Evolutionary conservation across 495 filamentous ascomycete genomes (phyloP).

Genomic region (Aspergillus homomorphus): DNA sequence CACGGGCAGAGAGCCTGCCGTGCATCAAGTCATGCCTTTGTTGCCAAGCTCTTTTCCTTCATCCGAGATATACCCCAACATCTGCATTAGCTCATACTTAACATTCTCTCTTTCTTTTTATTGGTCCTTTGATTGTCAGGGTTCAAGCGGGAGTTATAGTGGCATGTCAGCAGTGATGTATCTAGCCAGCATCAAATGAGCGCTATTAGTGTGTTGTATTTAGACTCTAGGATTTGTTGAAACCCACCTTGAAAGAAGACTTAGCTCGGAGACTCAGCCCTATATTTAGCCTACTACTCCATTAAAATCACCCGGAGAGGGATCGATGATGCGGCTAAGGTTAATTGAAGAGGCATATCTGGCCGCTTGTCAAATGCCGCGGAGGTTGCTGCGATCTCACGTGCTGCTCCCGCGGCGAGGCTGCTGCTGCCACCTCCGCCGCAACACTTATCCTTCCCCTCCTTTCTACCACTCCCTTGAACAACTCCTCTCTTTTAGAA

Average conservation of each 20-base stretch:
- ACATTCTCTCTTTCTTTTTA: neutral
- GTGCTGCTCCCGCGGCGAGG: conserved; percentile 12
- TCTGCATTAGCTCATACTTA: neutral
- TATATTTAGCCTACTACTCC: too few species aligned
- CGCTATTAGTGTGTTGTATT: conserved; percentile 1
- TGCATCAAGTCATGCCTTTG: neutral
- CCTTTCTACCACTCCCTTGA: neutral
- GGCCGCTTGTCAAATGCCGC: conserved; percentile 11
- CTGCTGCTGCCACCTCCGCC: conserved; percentile 1
- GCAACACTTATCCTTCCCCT: neutral
- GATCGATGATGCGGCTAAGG: too few species aligned
- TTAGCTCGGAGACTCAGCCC: neutral
- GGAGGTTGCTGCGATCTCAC: conserved; percentile 16
- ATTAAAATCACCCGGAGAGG: too few species aligned
- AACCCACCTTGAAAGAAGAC: neutral
- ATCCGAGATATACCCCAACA: neutral
- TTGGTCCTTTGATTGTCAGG: neutral
- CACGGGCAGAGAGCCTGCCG: neutral
- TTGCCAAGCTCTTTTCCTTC: neutral
- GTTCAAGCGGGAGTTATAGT: conserved; percentile 11
- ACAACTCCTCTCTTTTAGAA: neutral
- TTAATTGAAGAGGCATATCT: conserved; percentile 23
- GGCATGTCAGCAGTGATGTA: conserved; percentile 2
- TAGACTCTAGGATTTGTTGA: neutral
- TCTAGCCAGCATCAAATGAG: conserved; percentile 4